Base-by-base conservation (phyloP, 768 basidiomycete species). In the Termitomyces sp. region DNA sequence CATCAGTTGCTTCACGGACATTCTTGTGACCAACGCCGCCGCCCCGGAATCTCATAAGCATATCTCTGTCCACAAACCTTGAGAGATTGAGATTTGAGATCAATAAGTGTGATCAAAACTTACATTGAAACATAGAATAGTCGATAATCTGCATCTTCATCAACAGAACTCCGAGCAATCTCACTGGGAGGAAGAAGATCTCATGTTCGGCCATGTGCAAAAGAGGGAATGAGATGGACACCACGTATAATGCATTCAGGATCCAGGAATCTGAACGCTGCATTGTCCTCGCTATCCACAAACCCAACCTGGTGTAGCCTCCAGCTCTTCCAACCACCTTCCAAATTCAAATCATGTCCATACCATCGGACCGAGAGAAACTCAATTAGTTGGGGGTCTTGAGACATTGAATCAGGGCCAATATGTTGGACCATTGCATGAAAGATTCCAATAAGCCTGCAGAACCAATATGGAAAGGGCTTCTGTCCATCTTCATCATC, bases 201-300 rank as follows among this genome's bases (percentile, higher is more conserved):
- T n/a, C n/a, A 20, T 17, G 57, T 58, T 38, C 14, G 20, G 20
- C 20, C 20, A 20, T 20, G 20, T 20, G 20, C 20, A 25, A 25
- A 25, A 25, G 25, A 25, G 25, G 25, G 25, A 25, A 25, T 25
- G 57, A 56, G 55, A 34, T 56, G 80, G 0, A 67, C 64, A 0
- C 66, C 74, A 0, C 75, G 62, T 17, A 83, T 71, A 4, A 83
- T 68, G 0, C 69, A 63, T 7, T 63, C 51, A 0, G 81, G 81
- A 61, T 83, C 70, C 0, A 83, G 20, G 50, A 85, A 84, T 0
- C 81, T 76, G 59, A 82, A 84, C 4, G 76, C 71, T 3, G 65
- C 64, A 0, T 55, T 43, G 25, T 73, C 71, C 0, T 68, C 55
- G 5, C 63, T 52, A 2, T 69, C 59, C 0, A 83, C 62, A 63